These are phyloP conservation scores for Lactifluus volemus DNA, from an alignment of 768 basidiomycete genomes.

Conservation along the genomic window DNA sequence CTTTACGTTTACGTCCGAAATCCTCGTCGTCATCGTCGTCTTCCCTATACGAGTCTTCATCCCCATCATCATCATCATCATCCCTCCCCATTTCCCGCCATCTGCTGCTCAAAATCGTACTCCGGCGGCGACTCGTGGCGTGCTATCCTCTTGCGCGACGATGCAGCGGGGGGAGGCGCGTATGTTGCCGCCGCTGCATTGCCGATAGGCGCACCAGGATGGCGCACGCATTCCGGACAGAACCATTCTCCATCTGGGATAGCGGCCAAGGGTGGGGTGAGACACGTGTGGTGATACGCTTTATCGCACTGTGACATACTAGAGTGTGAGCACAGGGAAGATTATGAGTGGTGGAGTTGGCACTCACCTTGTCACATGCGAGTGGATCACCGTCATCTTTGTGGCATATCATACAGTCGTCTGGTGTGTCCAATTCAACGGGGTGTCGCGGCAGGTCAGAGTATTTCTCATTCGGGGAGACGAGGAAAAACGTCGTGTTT, in stretches of 20 bases:
- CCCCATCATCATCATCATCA: not conserved
- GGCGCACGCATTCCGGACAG: slow-evolving; percentile 63
- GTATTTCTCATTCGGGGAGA: slow-evolving; percentile 61
- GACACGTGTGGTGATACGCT: slow-evolving; percentile 79
- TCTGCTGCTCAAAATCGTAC: not conserved
- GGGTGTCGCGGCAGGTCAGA: slow-evolving; percentile 80
- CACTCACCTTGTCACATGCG: slow-evolving; percentile 80
- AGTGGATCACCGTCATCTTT: slow-evolving; percentile 67
- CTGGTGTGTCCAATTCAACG: slow-evolving; percentile 55
- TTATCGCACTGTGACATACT: slow-evolving; percentile 60
- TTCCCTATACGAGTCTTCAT: not conserved
- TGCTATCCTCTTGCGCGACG: not conserved
- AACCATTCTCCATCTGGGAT: slow-evolving; percentile 92
- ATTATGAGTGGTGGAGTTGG: not conserved
- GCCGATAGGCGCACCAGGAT: slow-evolving; percentile 43
- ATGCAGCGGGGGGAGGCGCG: slow-evolving; percentile 3
- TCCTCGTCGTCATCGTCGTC: slow-evolving; percentile 12
- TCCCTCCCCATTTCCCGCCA: slow-evolving; percentile 19
- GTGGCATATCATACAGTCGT: slow-evolving; percentile 62
- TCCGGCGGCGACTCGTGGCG: not conserved
- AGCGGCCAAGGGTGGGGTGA: slow-evolving; percentile 63
- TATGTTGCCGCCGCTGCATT: not conserved
- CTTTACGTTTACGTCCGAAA: slow-evolving; percentile 38
- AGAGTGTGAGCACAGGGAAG: not conserved
- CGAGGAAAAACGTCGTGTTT: slow-evolving; percentile 79